Evolutionary conservation across 257 asterid genomes (phyloP), one percentile per base, ranked within the genome.

Genomic region (Solanum etuberosum): DNA sequence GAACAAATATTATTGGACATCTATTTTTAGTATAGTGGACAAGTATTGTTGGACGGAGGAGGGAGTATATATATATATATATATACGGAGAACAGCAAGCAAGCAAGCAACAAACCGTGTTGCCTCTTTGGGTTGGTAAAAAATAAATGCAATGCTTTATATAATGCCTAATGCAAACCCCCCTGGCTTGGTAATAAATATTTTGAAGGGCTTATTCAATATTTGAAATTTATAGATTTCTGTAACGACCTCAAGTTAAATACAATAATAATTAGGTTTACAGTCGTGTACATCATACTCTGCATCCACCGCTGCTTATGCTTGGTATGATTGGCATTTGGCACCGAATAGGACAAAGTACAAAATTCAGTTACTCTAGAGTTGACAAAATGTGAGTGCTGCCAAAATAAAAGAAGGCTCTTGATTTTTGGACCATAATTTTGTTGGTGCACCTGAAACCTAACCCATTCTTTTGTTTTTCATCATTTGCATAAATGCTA

Each of bases 401-500:
- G 68, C 67, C 21, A 81, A 81, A 81, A 29, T 29, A 48, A 81
- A 9, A 48, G 27, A 27, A 29, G 29, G 68, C 29, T 81, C 85
- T 81, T 81, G 21, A 48, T 81, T 29, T 80, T 81, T 29, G 85
- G 85, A 46, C 85, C 68, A 81, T 81, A 48, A 48, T 81, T 81
- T 14, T 81, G 85, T 48, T 81, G 15, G 43, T 48, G 68, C 43
- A 5, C 85, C 85, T 81, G 48, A 70, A 81, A 48, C 4, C 68
- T 81, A 78, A 48, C 43, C 68, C 68, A 54, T 51, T 10, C 9
- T 31, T 29, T 29, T 46, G 48, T 25, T 48, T 48, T 81, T 48
- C 85, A 81, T 81, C 85, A 81, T 81, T 81, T 81, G 68, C 85
- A 81, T 57, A 21, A 20, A 57, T 81, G 68, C 85, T 3, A 48